Conservation (phyloP, 192 early-diverging fungal genomes). For the Entomortierella lignicola region DNA sequence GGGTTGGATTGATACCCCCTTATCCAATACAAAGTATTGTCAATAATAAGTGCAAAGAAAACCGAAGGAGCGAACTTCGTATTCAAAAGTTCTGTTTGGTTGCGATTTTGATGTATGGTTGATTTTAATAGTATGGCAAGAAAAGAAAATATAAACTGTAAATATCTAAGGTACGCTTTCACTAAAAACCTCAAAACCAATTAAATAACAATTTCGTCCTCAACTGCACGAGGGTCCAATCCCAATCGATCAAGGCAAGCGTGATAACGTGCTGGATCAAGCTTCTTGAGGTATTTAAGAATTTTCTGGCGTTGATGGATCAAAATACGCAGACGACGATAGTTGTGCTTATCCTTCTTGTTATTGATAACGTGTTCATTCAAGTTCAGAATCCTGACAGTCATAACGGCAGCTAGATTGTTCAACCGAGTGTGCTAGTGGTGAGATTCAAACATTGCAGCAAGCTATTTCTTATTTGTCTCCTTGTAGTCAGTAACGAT, state of each 20-base stretch:
- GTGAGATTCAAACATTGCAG: not conserved
- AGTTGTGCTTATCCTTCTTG: conserved; percentile 92
- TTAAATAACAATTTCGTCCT: conserved; percentile 72
- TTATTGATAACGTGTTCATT: conserved; percentile 80
- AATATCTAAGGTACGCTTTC: not conserved
- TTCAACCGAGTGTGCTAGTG: not conserved
- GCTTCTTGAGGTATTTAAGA: conserved; percentile 89
- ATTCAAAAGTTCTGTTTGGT: too few species aligned
- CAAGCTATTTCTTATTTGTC: not conserved
- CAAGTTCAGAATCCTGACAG: conserved; percentile 89
- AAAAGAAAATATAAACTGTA: not conserved
- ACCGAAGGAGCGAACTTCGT: too few species aligned
- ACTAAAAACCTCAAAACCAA: not conserved
- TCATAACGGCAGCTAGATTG: conserved; percentile 84
- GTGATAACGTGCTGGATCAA: conserved; percentile 74
- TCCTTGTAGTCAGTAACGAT: not conserved
- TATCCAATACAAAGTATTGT: too few species aligned
- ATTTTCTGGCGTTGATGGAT: conserved; percentile 86
- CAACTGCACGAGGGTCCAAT: conserved; percentile 71
- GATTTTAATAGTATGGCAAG: not conserved
- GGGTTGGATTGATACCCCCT: too few species aligned
- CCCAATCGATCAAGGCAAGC: conserved; percentile 77
- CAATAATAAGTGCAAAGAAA: too few species aligned
- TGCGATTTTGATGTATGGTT: too few species aligned
- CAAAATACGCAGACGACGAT: conserved; percentile 81